phyloP scores from a whole-genome alignment of 1,284 basidiomycete species.

The Trichosporon sp. region DNA sequence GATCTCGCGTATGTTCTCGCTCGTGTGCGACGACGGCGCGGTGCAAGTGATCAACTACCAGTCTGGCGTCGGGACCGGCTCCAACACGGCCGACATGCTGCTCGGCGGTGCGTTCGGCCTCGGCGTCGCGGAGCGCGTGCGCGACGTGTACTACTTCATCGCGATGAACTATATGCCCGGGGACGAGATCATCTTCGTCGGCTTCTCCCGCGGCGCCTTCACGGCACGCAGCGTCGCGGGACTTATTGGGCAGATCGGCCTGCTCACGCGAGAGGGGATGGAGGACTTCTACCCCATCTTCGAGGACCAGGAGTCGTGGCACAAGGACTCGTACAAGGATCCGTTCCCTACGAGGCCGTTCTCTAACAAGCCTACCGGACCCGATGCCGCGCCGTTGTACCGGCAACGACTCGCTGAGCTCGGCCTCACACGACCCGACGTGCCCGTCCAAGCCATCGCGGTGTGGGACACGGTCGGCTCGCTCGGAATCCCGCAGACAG shows the following conservation, averaged over 20 bases:
- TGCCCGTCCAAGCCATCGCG: not conserved
- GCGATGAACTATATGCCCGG: not conserved
- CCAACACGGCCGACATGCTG: not conserved
- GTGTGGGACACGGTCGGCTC: slow-evolving; percentile 5
- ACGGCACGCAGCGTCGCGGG: slow-evolving; percentile 1
- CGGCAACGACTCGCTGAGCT: not conserved
- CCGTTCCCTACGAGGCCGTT: not conserved
- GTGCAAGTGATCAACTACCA: slow-evolving; percentile 1
- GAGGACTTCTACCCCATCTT: slow-evolving; percentile 8
- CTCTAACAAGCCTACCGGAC: not conserved
- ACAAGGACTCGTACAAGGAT: not conserved
- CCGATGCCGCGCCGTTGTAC: not conserved
- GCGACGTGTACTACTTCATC: slow-evolving; percentile 6
- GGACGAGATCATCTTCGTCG: slow-evolving; percentile 1
- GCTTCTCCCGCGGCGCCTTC: slow-evolving; percentile 6
- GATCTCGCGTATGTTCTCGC: slow-evolving; percentile 2
- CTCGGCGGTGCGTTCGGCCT: not conserved
- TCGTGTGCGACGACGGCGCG: not conserved
- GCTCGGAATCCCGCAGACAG: slow-evolving; percentile 3
- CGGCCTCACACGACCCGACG: not conserved
- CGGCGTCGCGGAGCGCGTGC: not conserved
- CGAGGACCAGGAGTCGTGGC: slow-evolving; percentile 2
- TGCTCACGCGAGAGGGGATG: slow-evolving; percentile 1
- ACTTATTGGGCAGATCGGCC: not conserved
- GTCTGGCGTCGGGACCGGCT: not conserved